Percentiles rank a stretch among this genome's conserved stretches.
Conservation (phyloP, 2,329 filamentous ascomycete genomes). For the Apiospora aurea region DNA sequence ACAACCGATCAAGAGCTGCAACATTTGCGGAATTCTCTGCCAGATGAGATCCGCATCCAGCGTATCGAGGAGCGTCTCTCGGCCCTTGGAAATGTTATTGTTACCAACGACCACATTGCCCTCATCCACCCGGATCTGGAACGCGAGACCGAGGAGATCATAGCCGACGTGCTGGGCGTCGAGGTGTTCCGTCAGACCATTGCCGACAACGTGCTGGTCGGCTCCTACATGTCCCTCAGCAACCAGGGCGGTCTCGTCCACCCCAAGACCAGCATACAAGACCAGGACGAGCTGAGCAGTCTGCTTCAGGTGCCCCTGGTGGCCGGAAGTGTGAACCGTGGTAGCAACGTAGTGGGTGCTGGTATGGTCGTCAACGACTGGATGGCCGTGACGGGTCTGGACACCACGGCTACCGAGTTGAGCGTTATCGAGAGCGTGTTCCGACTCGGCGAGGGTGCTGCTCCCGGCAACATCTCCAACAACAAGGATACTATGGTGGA, state of each 20-base stretch:
- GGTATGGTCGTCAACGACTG: conserved; percentile 98
- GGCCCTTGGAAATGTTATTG: conserved; percentile 96
- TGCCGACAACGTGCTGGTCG: conserved; percentile 95
- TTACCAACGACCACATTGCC: conserved; percentile 94
- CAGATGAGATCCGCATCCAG: conserved; percentile 91
- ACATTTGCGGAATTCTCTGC: conserved; percentile 93
- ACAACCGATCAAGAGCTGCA: conserved; percentile 98
- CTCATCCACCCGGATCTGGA: conserved; percentile 96
- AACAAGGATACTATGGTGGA: conserved; percentile 99
- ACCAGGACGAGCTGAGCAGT: conserved; percentile 95
- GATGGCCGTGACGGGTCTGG: conserved; percentile 91
- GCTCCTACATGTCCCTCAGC: conserved; percentile 93
- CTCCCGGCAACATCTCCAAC: conserved; percentile 77
- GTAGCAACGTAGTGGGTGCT: conserved; percentile 92
- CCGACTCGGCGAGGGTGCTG: conserved; percentile 86
- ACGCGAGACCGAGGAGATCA: conserved; percentile 98
- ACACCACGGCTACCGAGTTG: conserved; percentile 96
- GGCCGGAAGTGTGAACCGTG: conserved; percentile 91
- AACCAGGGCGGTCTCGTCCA: conserved; percentile 98
- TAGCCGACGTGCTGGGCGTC: conserved; percentile 90
- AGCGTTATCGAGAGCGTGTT: conserved; percentile 97
- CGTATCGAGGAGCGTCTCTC: conserved; percentile 97
- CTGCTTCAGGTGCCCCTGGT: conserved; percentile 95
- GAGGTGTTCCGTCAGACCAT: conserved; percentile 95
- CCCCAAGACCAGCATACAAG: conserved; percentile 94